These are phyloP conservation scores for Leishmania mexicana DNA, from an alignment of 208 protist genomes.

Conservation along the genomic window DNA sequence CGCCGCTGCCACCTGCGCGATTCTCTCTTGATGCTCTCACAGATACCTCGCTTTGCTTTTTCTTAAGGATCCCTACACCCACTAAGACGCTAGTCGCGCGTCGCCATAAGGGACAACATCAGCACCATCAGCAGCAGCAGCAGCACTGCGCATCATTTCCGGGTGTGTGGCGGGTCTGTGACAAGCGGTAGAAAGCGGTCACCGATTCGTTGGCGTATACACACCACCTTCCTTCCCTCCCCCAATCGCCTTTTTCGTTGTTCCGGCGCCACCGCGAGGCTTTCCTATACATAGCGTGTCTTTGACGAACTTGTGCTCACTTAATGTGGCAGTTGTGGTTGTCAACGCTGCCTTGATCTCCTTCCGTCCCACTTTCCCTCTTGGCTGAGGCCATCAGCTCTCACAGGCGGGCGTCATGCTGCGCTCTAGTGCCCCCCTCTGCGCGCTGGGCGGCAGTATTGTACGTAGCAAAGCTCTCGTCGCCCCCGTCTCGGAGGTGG, in stretches of 20 bases:
- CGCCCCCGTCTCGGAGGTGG: slow-evolving; percentile 33
- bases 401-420: slow-evolving; percentile 15
- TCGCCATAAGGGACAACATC: neutral
- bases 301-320: neutral
- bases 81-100: neutral
- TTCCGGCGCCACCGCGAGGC: neutral
- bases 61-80: neutral
- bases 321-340: neutral
- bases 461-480: slow-evolving; percentile 72
- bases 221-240: neutral
- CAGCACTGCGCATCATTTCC: neutral
- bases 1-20: neutral
- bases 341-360: neutral
- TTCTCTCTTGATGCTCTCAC: neutral
- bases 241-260: neutral
- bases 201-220: neutral
- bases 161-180: neutral
- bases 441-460: slow-evolving; percentile 31
- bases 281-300: neutral
- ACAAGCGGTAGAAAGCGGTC: neutral
- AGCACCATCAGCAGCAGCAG: neutral
- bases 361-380: neutral
- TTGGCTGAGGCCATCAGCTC: neutral
- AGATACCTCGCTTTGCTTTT: neutral
- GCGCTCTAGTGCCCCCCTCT: slow-evolving; percentile 10